Conservation (phyloP, 306 rosid genomes). For the Dicorynia guianensis region DNA sequence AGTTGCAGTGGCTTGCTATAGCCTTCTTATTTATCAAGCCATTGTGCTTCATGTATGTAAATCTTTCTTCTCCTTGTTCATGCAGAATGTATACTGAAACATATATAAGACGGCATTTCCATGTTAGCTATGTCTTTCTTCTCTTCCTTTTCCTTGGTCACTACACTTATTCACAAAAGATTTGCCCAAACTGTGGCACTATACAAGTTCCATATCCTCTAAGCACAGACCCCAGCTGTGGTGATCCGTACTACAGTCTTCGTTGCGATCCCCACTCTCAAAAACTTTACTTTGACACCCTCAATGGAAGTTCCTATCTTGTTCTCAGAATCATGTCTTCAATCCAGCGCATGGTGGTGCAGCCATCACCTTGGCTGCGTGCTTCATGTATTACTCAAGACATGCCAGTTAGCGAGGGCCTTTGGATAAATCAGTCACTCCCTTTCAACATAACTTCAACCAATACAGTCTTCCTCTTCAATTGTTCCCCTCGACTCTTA, state of each 20-base stretch:
- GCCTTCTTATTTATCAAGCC: slow-evolving; percentile 41
- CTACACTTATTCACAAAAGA: slow-evolving; percentile 58
- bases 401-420: slow-evolving; percentile 78
- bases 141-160: slow-evolving; percentile 49
- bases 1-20: slow-evolving; percentile 30
- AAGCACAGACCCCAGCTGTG: slow-evolving; percentile 75
- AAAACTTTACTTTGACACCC: slow-evolving; percentile 66
- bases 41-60: slow-evolving; percentile 34
- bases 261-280: slow-evolving; percentile 67
- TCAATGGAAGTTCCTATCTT: slow-evolving; percentile 74
- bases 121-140: slow-evolving; percentile 44
- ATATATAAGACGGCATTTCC: slow-evolving; percentile 43
- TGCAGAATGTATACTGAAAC: slow-evolving; percentile 54
- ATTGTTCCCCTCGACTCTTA: slow-evolving; percentile 87
- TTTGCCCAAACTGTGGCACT: slow-evolving; percentile 84
- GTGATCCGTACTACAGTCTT: slow-evolving; percentile 67
- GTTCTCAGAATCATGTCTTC: slow-evolving; percentile 57
- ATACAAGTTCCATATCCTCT: slow-evolving; percentile 81
- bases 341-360: slow-evolving; percentile 68
- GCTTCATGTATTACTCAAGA: slow-evolving; percentile 77
- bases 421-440: slow-evolving; percentile 87
- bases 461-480: slow-evolving; percentile 79
- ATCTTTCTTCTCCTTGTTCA: slow-evolving; percentile 48
- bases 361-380: slow-evolving; percentile 81
- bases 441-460: slow-evolving; percentile 88